Base-by-base conservation (phyloP, 179 eudicot species). In the Camellia oleifera region DNA sequence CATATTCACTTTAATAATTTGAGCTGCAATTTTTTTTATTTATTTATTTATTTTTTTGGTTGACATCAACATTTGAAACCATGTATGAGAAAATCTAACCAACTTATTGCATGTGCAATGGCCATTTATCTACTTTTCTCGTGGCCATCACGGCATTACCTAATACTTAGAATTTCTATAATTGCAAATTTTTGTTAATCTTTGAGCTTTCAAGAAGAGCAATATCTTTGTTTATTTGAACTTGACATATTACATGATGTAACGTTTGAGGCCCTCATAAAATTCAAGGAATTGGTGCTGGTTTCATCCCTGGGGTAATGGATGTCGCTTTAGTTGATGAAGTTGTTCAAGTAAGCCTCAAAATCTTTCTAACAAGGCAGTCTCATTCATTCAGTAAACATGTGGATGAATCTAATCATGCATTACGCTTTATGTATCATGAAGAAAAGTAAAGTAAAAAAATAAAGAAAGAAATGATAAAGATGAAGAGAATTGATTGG, bases 271-370 rank as follows among this genome's bases (percentile, higher is more conserved):
- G 23, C 23, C 23, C 23, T 20, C 23, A 20, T 20, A 20, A 20
- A 20, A 20, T 20, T 20, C 23, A 20, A 20, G 23, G 23, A 20
- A 20, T 20, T 20, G 23, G 23, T 75, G 91, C 91, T 81, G 92
- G 94, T 79, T 89, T 91, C 78, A 77, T 89, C 75, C 94, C 94
- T 76, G 90, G 91, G 18, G 91, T 91, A 74, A 75, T 91, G 86
- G 91, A 91, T 69, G 87, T 78, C 6, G 52, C 57, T 73, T 20
- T 86, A 67, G 74, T 91, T 52, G 90, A 89, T 75, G 90, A 84
- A 87, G 86, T 85, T 69, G 74, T 89, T 68, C 86, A 84, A 86
- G 91, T 87, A 85, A 87, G 88, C 83, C 81, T 69, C 77, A 17
- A 6, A 50, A 17, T 0, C 13, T 32, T 48, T 62, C 18, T 46